Evolutionary conservation across 2,329 filamentous ascomycete genomes (phyloP).

Genomic region (Ophiognomonia clavigignenti-juglandacearum): DNA sequence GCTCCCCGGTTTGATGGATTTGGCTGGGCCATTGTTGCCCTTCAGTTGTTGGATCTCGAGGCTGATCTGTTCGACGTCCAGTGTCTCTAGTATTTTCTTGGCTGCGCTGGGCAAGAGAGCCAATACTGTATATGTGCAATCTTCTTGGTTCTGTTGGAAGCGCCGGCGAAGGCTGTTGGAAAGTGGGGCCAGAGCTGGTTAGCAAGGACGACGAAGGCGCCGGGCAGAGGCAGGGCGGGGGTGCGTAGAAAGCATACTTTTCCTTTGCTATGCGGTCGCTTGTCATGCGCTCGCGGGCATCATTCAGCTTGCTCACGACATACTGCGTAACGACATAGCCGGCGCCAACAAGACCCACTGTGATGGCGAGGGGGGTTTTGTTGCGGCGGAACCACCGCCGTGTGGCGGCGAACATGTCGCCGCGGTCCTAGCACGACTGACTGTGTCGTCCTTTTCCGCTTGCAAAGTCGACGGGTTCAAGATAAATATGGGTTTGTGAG

Average conservation of each 20-base stretch:
- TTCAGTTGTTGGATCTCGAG: constrained; percentile 94
- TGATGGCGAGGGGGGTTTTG: constrained; percentile 82
- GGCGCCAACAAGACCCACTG: constrained; percentile 79
- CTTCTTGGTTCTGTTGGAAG: constrained; percentile 98
- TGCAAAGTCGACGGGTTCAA: too few species aligned
- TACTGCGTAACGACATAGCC: constrained; percentile 93
- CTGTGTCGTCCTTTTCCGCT: not conserved
- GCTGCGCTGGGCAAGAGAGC: constrained; percentile 89
- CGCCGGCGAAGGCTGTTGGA: constrained; percentile 74
- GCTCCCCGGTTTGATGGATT: constrained; percentile 35
- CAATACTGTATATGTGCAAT: constrained; percentile 97
- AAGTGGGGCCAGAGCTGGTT: not conserved
- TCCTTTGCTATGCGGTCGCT: constrained; percentile 94
- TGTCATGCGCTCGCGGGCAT: constrained; percentile 93
- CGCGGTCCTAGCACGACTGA: constrained; percentile 19
- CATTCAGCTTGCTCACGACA: constrained; percentile 83
- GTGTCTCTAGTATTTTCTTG: constrained; percentile 77
- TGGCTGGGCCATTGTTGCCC: constrained; percentile 48
- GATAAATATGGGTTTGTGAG: too few species aligned
- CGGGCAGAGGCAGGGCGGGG: not conserved
- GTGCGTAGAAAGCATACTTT: constrained; percentile 63
- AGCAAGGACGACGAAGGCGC: constrained; percentile 5
- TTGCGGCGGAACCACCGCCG: constrained; percentile 92
- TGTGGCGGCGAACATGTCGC: constrained; percentile 60
- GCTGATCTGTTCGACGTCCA: constrained; percentile 89